These are phyloP conservation scores for Trichoderma koningii DNA, from an alignment of 2,329 filamentous ascomycete species.

Conservation along the genomic window DNA sequence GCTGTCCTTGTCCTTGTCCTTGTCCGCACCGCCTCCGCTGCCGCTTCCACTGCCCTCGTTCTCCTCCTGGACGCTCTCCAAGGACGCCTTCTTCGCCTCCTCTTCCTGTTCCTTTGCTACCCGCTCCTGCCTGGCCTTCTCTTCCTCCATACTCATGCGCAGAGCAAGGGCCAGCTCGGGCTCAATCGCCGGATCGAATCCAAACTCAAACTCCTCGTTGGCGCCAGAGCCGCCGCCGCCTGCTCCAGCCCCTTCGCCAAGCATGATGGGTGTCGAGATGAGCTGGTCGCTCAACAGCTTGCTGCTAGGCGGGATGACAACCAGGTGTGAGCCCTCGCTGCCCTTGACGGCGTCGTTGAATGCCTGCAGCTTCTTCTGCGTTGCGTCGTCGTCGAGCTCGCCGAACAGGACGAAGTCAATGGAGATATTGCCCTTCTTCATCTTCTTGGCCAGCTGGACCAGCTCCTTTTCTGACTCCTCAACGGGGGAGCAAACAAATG, in stretches of 20 bases:
- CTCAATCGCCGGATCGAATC: constrained; percentile 87
- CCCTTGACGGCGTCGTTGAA: constrained; percentile 95
- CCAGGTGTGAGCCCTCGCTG: constrained; percentile 86
- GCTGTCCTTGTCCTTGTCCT: constrained; percentile 49
- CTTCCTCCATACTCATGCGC: constrained; percentile 97
- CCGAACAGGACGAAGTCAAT: constrained; percentile 96
- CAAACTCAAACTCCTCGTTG: constrained; percentile 70
- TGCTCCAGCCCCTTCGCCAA: constrained; percentile 70
- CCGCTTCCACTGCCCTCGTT: constrained; percentile 56
- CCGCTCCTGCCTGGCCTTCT: constrained; percentile 90
- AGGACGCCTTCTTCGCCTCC: constrained; percentile 69
- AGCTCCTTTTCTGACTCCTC: constrained; percentile 87
- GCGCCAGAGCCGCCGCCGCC: constrained; percentile 60
- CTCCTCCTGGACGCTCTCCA: constrained; percentile 83
- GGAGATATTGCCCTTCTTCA: constrained; percentile 96
- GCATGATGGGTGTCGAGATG: constrained; percentile 83
- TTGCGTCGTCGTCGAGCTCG: constrained; percentile 85
- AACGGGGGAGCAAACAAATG: constrained; percentile 92
- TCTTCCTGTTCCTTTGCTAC: constrained; percentile 75
- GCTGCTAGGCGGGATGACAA: constrained; percentile 85
- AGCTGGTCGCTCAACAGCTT: constrained; percentile 93
- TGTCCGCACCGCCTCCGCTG: constrained; percentile 45
- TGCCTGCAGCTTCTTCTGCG: constrained; percentile 85
- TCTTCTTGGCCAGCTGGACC: constrained; percentile 88
- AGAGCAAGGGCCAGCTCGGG: constrained; percentile 92